These are phyloP conservation scores for Pholiota adiposa DNA, from an alignment of 1,284 basidiomycete genomes.

Conservation along the genomic window DNA sequence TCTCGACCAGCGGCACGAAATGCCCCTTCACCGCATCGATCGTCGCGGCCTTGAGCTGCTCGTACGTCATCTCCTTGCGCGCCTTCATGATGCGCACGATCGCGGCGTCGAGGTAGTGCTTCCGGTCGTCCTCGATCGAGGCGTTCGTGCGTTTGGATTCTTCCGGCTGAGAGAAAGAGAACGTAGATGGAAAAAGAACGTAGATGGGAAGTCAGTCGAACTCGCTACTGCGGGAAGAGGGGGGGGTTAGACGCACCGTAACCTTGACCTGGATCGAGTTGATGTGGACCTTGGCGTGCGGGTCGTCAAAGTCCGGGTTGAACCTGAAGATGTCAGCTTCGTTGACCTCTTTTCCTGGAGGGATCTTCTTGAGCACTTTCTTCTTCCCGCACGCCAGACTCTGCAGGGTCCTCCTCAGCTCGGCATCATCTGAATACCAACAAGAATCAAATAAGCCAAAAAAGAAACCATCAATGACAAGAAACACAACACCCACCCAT, in stretches of 20 bases:
- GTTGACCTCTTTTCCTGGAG: slow-evolving; percentile 80
- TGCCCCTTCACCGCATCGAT: slow-evolving; percentile 83
- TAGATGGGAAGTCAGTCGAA: too few species aligned
- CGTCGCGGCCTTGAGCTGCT: slow-evolving; percentile 78
- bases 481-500: slow-evolving; percentile 64
- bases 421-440: slow-evolving; percentile 61
- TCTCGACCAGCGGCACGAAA: slow-evolving; percentile 72
- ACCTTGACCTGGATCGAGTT: slow-evolving; percentile 96
- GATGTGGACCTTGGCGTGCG: slow-evolving; percentile 85
- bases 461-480: not conserved
- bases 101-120: slow-evolving; percentile 87
- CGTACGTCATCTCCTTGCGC: slow-evolving; percentile 78
- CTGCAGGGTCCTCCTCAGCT: slow-evolving; percentile 86
- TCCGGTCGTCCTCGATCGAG: slow-evolving; percentile 87
- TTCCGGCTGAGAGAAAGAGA: slow-evolving; percentile 75
- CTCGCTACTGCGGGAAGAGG: too few species aligned
- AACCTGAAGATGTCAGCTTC: slow-evolving; percentile 81
- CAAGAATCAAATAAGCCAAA: not conserved
- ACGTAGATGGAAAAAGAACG: slow-evolving; percentile 1
- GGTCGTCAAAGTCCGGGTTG: slow-evolving; percentile 86
- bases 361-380: slow-evolving; percentile 85
- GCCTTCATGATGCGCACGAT: slow-evolving; percentile 96
- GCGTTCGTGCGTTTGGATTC: slow-evolving; percentile 86
- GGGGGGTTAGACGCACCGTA: slow-evolving; percentile 59
- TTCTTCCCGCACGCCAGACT: slow-evolving; percentile 92